Evolutionary conservation across 2,329 filamentous ascomycete genomes (phyloP).

Genomic region (Neonectria sp.): DNA sequence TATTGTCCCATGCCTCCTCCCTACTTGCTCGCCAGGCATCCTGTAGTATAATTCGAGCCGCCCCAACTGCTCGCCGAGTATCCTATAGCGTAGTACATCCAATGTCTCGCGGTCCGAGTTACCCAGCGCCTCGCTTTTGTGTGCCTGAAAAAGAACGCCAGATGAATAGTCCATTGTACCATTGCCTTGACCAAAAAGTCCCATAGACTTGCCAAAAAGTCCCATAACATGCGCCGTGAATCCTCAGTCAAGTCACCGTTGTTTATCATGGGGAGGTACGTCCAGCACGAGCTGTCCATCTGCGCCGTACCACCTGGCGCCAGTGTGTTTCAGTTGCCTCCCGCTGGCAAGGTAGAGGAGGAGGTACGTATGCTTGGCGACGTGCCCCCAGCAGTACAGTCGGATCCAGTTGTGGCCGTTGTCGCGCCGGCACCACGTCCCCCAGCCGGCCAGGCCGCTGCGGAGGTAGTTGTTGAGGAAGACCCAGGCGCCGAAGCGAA

Average conservation of each 20-base stretch:
- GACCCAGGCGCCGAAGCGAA: slow-evolving; percentile 72
- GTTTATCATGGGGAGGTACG: slow-evolving; percentile 48
- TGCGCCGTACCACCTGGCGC: slow-evolving; percentile 77
- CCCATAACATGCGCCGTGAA: neutral
- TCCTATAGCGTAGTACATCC: neutral
- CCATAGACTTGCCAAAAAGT: neutral
- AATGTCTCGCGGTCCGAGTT: neutral
- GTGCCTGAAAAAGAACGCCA: neutral
- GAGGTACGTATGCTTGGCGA: slow-evolving; percentile 81
- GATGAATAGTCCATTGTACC: neutral
- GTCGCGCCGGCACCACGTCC: slow-evolving; percentile 69
- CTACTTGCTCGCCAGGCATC: neutral
- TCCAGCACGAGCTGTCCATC: slow-evolving; percentile 67
- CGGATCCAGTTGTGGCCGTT: slow-evolving; percentile 65
- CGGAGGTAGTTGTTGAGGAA: slow-evolving; percentile 73
- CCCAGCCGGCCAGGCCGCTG: slow-evolving; percentile 76
- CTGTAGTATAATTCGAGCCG: neutral
- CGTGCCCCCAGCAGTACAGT: slow-evolving; percentile 84
- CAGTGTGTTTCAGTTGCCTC: slow-evolving; percentile 70
- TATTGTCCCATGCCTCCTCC: neutral
- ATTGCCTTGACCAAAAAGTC: neutral
- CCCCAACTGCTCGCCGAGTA: neutral
- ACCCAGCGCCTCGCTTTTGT: slow-evolving; percentile 39
- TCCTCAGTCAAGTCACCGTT: slow-evolving; percentile 13
- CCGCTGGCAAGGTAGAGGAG: slow-evolving; percentile 81